Percentiles rank a stretch among this genome's conserved stretches.
Evolutionary conservation across 495 filamentous ascomycete genomes (phyloP).

Genomic region (Annulohypoxylon maeteangense): DNA sequence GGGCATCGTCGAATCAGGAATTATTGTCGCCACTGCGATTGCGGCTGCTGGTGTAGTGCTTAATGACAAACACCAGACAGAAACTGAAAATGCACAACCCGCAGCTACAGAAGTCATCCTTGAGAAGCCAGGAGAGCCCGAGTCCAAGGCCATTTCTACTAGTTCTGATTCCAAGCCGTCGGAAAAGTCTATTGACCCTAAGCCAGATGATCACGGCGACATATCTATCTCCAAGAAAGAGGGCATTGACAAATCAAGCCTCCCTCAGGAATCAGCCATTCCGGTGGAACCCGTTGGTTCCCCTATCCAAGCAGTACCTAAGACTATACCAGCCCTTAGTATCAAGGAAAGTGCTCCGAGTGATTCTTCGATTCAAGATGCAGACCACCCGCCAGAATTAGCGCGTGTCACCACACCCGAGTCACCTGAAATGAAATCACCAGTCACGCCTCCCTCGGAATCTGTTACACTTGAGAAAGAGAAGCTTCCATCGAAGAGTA

Average conservation of each 20-base stretch:
- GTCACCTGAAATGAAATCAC: constrained; percentile 47
- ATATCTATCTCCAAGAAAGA: neutral
- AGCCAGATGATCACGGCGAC: neutral
- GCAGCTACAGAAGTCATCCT: neutral
- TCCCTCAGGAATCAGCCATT: neutral
- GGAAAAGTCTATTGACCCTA: neutral
- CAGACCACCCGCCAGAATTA: constrained; percentile 16
- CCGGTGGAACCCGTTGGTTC: constrained; percentile 6
- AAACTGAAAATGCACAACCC: neutral
- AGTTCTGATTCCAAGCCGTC: neutral
- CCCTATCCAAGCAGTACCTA: neutral
- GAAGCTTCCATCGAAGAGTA: constrained; percentile 45
- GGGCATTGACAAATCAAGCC: neutral
- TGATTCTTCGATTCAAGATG: constrained; percentile 14
- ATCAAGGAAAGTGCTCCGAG: neutral
- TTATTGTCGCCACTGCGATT: constrained; percentile 16
- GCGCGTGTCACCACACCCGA: constrained; percentile 31
- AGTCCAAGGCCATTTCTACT: neutral
- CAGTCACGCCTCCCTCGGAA: constrained; percentile 50
- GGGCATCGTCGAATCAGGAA: neutral
- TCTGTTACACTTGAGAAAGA: constrained; percentile 52
- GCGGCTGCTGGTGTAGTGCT: neutral
- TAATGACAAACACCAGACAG: neutral
- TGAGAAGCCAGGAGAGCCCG: neutral
- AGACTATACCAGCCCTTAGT: neutral